Conservation (phyloP, 768 basidiomycete genomes). For the Lentinula sp. region DNA sequence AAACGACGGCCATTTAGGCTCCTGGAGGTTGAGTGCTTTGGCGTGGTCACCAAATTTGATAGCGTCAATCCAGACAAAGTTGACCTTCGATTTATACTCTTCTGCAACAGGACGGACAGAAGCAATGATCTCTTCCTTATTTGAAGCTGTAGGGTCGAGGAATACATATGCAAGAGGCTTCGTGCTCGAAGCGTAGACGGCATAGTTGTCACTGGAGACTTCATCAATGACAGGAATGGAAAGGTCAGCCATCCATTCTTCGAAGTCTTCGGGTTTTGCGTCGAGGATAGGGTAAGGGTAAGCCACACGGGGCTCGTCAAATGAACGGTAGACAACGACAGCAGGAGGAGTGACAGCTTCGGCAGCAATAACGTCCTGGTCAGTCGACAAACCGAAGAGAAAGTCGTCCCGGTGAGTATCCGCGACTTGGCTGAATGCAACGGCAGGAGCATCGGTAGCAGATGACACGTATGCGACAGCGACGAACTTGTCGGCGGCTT, state of each 20-base stretch:
- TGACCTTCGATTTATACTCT: constrained; percentile 79
- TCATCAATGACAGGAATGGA: constrained; percentile 87
- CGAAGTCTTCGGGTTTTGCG: constrained; percentile 55
- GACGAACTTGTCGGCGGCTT: constrained; percentile 85
- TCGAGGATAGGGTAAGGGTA: constrained; percentile 62
- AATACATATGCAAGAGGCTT: constrained; percentile 96
- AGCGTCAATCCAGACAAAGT: constrained; percentile 99
- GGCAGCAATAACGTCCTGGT: constrained; percentile 57
- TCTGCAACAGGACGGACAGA: constrained; percentile 71
- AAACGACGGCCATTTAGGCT: constrained; percentile 88
- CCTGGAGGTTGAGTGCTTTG: constrained; percentile 83
- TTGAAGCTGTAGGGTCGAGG: constrained; percentile 70
- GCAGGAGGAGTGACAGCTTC: constrained; percentile 78
- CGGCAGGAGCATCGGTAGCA: constrained; percentile 59
- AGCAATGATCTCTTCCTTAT: constrained; percentile 60
- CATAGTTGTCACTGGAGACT: constrained; percentile 93
- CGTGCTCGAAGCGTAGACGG: constrained; percentile 68
- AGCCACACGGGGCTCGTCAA: constrained; percentile 74
- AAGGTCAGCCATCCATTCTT: constrained; percentile 76
- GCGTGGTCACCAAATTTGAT: constrained; percentile 94
- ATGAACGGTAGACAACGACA: constrained; percentile 86
- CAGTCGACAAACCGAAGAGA: constrained; percentile 84
- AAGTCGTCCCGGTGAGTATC: constrained; percentile 88
- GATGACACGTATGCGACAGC: constrained; percentile 78
- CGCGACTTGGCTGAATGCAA: constrained; percentile 76